Conservation (phyloP, 2,329 filamentous ascomycete genomes). For the Colletotrichum gloeosporioides region DNA sequence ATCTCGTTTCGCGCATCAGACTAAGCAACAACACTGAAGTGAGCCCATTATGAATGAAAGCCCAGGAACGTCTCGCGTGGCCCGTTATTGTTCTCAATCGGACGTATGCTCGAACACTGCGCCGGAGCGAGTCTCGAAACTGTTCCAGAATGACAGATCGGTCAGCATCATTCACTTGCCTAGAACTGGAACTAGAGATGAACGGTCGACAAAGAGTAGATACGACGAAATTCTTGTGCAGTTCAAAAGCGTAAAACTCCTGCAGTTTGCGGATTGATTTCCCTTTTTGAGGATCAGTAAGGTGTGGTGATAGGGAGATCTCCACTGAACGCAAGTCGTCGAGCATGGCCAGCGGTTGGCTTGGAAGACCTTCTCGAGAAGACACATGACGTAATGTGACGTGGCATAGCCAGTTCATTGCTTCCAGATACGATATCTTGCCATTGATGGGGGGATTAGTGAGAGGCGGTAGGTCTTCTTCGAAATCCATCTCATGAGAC, state of each 20-base stretch:
- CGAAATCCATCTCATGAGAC: conserved; percentile 12
- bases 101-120: conserved; percentile 5
- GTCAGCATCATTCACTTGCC: fast-evolving
- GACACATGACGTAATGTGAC: background rate
- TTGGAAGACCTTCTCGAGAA: background rate
- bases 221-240: conserved; percentile 12
- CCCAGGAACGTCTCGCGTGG: conserved; percentile 15
- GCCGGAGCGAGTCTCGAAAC: conserved; percentile 1
- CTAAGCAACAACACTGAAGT: conserved; percentile 9
- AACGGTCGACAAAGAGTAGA: conserved; percentile 13
- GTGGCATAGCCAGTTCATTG: conserved; percentile 18
- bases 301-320: background rate
- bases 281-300: background rate
- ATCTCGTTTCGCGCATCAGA: conserved; percentile 12
- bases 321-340: background rate
- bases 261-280: conserved; percentile 1
- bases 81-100: conserved; percentile 8
- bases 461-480: background rate
- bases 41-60: conserved; percentile 16
- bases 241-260: conserved; percentile 12
- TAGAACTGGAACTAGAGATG: background rate
- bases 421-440: background rate
- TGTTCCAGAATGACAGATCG: background rate
- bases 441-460: background rate
- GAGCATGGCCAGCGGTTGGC: background rate